These are phyloP conservation scores for Lepiota brunneoincarnata DNA, from an alignment of 768 basidiomycete species.

Conservation along the genomic window DNA sequence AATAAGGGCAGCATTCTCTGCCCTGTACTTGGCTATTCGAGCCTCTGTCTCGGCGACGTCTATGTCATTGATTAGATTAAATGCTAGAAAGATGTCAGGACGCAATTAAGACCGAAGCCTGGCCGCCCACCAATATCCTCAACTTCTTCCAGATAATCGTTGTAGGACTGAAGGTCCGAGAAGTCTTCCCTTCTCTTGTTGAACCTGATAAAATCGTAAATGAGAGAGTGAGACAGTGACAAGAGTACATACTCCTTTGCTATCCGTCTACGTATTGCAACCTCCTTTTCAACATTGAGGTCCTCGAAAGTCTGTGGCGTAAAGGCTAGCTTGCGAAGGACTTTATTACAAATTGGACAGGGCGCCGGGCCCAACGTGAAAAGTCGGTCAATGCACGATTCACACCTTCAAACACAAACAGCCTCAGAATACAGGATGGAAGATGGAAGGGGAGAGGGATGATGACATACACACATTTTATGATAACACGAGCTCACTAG, in stretches of 20 bases:
- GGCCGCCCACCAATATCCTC: conserved; percentile 69
- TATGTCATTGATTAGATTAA: conserved; percentile 92
- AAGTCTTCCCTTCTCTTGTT: conserved; percentile 95
- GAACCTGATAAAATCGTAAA: conserved; percentile 53
- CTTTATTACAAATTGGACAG: conserved; percentile 89
- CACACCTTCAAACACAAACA: conserved; percentile 64
- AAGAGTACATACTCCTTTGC: conserved; percentile 72
- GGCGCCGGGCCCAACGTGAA: conserved; percentile 96
- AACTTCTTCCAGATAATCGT: conserved; percentile 94
- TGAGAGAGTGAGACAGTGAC: not conserved
- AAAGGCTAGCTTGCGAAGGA: conserved; percentile 91
- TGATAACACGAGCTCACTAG: conserved; percentile 97
- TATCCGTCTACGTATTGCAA: conserved; percentile 81
- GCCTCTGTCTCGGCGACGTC: conserved; percentile 80
- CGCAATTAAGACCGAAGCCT: conserved; percentile 4
- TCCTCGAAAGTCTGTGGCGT: conserved; percentile 95
- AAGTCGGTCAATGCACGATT: conserved; percentile 94
- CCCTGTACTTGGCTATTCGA: conserved; percentile 73
- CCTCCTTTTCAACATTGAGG: conserved; percentile 90
- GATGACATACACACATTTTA: conserved; percentile 70
- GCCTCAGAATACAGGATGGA: not conserved
- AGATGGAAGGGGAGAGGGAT: not conserved
- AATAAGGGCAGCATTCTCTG: conserved; percentile 79
- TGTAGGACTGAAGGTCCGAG: conserved; percentile 71
- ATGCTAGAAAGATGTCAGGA: conserved; percentile 48